Base-by-base conservation (phyloP, 1,284 basidiomycete genomes). In the Anthracocystis panici-leucophaei region DNA sequence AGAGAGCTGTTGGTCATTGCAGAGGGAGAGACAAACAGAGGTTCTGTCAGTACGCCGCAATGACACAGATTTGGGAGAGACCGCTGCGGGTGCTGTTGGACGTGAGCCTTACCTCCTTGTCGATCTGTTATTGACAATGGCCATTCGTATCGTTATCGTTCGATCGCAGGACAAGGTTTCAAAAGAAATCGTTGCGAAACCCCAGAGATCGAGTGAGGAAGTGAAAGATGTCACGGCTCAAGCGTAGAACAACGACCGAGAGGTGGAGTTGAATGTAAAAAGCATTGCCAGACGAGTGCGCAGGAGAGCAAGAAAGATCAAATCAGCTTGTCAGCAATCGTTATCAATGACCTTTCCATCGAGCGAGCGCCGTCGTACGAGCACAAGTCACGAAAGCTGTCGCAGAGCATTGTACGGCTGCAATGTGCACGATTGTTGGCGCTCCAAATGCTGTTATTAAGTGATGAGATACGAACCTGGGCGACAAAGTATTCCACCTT, bases 91-190 rank as follows among this genome's bases (percentile, higher is more conserved):
- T 18, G 45, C 35, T 50, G 27, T 20, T 18, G 16, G 7, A 42
- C 27, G 21, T 16, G 40, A n/a, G 12, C 88, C 89, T 68, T 61
- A 94, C 94, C 91, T 96, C 94, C 87, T 94, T 95, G 88, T 97
- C 95, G 86, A 97, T 92, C 89, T 94, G 91, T 65, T 33, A 23
- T 51, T 5, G 31, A 6, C 27, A 7, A 40, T 3, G 35, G 31
- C 18, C 23, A 27, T 38, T 42, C 23, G 33, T 42, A 25, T 23
- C 42, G 31, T n/a, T 16, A 46, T 23, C n/a, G 29, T 35, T 1
- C 20, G 16, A 20, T 10, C 14, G 44, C 21, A 25, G 20, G 11
- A 16, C 35, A 38, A 25, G 8, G 29, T 23, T 23, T 7, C 16
- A 29, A 16, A 10, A 5, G 20, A 33, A 23, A 14, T 11, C 18